Conservation (phyloP, 2,329 filamentous ascomycete genomes). For the Venturia nashicola region DNA sequence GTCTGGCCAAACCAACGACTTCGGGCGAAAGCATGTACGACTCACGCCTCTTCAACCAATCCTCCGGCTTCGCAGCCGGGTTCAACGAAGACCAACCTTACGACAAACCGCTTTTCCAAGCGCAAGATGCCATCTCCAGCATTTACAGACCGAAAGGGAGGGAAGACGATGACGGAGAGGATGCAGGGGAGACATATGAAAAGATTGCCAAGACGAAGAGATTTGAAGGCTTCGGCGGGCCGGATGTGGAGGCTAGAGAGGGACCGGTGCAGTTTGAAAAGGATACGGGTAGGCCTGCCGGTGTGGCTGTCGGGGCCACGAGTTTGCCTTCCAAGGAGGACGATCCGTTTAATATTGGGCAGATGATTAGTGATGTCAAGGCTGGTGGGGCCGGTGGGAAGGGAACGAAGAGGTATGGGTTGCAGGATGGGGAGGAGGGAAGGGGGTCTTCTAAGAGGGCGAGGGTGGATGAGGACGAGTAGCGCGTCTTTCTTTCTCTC, state of each 20-base stretch:
- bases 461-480: slow-evolving; percentile 45
- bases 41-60: slow-evolving; percentile 87
- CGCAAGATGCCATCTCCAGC: slow-evolving; percentile 85
- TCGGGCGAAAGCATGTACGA: slow-evolving; percentile 94
- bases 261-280: slow-evolving; percentile 96
- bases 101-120: slow-evolving; percentile 92
- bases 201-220: slow-evolving; percentile 75
- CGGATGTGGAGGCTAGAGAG: slow-evolving; percentile 65
- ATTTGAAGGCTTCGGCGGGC: slow-evolving; percentile 85
- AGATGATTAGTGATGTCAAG: slow-evolving; percentile 74
- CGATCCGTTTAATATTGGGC: slow-evolving; percentile 90
- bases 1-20: slow-evolving; percentile 87
- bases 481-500: neutral
- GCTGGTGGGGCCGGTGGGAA: slow-evolving; percentile 38
- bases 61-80: slow-evolving; percentile 76
- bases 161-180: slow-evolving; percentile 66
- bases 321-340: slow-evolving; percentile 18
- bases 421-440: slow-evolving; percentile 51
- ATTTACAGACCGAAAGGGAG: slow-evolving; percentile 75
- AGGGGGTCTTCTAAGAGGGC: slow-evolving; percentile 52
- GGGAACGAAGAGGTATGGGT: slow-evolving; percentile 63
- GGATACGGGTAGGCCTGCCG: slow-evolving; percentile 40
- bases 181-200: slow-evolving; percentile 68
- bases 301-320: neutral
- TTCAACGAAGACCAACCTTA: slow-evolving; percentile 98